Evolutionary conservation across 192 early-diverging fungal species (phyloP), one percentile per base, ranked within the genome.

Genomic region (Mortierella hygrophila): DNA sequence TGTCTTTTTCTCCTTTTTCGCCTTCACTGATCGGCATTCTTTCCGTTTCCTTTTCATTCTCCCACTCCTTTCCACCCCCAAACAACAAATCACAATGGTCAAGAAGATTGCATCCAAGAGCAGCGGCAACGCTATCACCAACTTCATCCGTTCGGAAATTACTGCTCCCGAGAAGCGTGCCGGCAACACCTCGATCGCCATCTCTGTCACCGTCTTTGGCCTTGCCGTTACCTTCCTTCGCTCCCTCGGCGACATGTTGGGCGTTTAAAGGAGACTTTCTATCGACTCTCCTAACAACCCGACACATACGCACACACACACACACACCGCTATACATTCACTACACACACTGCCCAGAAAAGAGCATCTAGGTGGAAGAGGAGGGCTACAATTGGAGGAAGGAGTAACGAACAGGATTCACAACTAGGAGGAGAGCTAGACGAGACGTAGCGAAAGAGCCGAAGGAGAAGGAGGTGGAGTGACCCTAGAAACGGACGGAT

Each of bases 191-290:
- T 90, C 87, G 70, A 90, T 92, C 73, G 91, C 91, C 38, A 81
- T 92, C 78, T 92, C 91, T n/a, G 65, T 92, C 52, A 89, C 90
- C 68, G 91, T 92, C 54, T 92, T 92, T 75, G 85, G 90, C 42
- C 85, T 89, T 65, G 91, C 91, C 41, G 88, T 92, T 65, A 90
- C 90, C 69, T 92, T 92, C 85, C 85, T 92, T 73, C 89, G 91
- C 75, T 89, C 89, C 81, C 90, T 90, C 81, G 91, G 91, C 65
- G 89, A 92, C 75, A 86, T 90, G 75, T 78, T 92, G 73, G 91
- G 89, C 29, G 91, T 92, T 41, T 92, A 90, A 86, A n/a, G 18
- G 35, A 26, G 26, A 10, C 16, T 26, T 10, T 60, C 38, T 40
- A 40, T 40, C 38, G 44, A 46, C 44, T 46, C 44, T 46, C 13